phyloP scores from a whole-genome alignment of 257 asterid species.

The Scutellaria barbata region DNA sequence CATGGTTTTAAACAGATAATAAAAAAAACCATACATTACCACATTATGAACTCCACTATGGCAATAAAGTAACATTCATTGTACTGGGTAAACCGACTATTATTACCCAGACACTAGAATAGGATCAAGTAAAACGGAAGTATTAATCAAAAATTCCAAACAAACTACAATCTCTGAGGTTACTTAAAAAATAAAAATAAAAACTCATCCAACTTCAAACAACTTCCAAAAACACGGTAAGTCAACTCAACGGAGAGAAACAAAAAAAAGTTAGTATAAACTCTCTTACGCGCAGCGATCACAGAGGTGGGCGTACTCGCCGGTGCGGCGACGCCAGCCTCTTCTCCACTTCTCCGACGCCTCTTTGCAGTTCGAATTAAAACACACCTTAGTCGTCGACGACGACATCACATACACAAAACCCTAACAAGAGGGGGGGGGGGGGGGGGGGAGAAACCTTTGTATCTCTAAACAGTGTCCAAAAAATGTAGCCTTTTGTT shows the following conservation, averaged over 20 bases:
- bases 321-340: conserved; percentile 99
- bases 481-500: conserved; percentile 14
- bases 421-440: conserved; percentile 34
- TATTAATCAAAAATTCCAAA: not conserved
- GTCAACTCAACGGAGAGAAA: not conserved
- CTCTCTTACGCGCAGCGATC: conserved; percentile 92
- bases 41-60: conserved; percentile 12
- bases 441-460: not conserved
- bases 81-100: not conserved
- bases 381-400: conserved; percentile 56
- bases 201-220: conserved; percentile 9
- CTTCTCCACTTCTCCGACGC: conserved; percentile 54
- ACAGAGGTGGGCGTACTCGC: conserved; percentile 91
- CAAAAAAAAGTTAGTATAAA: not conserved
- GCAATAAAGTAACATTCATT: not conserved
- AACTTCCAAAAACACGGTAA: conserved; percentile 6
- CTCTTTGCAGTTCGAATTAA: conserved; percentile 78
- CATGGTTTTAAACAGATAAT: conserved; percentile 9
- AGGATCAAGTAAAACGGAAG: conserved; percentile 2
- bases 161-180: conserved; percentile 9
- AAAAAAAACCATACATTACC: not conserved
- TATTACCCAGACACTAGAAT: not conserved
- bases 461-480: conserved; percentile 2
- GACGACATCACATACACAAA: conserved; percentile 42
- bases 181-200: not conserved